These are phyloP conservation scores for Vitis rotundifolia DNA, from an alignment of 164 flowering plant species.

Conservation along the genomic window DNA sequence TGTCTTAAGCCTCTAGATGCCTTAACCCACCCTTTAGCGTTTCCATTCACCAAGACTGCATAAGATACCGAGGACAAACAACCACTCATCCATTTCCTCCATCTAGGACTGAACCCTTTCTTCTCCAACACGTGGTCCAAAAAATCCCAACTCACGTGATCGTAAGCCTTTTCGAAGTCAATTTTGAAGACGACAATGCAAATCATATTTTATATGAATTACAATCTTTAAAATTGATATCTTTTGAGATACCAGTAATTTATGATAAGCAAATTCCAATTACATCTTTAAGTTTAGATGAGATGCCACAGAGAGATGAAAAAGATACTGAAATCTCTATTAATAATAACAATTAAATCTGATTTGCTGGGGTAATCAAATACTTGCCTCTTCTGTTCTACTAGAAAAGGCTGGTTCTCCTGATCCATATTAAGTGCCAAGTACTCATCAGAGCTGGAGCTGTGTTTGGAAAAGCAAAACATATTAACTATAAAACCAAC, in stretches of 20 bases:
- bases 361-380: neutral
- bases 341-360: neutral
- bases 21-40: too few relatives aligned
- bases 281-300: neutral
- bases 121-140: too few relatives aligned
- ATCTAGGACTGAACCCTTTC: too few relatives aligned
- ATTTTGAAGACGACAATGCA: too few relatives aligned
- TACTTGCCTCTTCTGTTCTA: constrained; percentile 51
- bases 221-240: neutral
- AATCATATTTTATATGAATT: neutral
- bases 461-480: constrained; percentile 18
- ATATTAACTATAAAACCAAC: neutral
- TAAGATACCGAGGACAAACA: too few relatives aligned
- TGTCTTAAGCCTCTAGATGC: too few relatives aligned
- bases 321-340: neutral
- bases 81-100: too few relatives aligned
- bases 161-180: too few relatives aligned
- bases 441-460: constrained; percentile 37
- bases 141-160: too few relatives aligned
- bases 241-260: neutral
- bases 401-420: constrained; percentile 48
- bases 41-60: too few relatives aligned
- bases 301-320: neutral
- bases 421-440: constrained; percentile 21
- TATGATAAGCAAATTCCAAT: neutral